Conservation (phyloP, 768 basidiomycete genomes). For the Pulveroboletus ravenelii region DNA sequence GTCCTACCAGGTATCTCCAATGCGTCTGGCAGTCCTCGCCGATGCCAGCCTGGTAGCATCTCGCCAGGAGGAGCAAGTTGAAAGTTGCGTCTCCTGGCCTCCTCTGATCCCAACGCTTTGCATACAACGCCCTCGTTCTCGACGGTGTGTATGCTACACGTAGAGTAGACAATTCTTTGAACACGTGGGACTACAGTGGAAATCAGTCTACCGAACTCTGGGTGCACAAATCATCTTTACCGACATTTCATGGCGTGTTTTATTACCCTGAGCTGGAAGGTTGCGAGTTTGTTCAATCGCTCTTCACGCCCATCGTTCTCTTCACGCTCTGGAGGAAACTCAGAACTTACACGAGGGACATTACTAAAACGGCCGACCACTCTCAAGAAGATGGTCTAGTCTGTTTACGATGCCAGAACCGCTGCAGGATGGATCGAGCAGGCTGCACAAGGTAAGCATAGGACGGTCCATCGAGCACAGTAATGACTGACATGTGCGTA, state of each 20-base stretch:
- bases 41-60: conserved; percentile 77
- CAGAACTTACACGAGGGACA: not conserved
- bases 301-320: conserved; percentile 55
- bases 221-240: conserved; percentile 23
- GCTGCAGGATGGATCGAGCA: conserved; percentile 95
- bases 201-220: conserved; percentile 6
- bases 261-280: conserved; percentile 89
- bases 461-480: not conserved
- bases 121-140: conserved; percentile 94
- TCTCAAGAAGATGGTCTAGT: conserved; percentile 75
- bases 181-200: conserved; percentile 62
- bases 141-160: conserved; percentile 87
- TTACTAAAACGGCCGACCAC: conserved; percentile 43
- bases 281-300: conserved; percentile 76
- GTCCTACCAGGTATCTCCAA: conserved; percentile 50
- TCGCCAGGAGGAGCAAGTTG: conserved; percentile 57
- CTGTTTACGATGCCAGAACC: conserved; percentile 91
- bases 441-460: conserved; percentile 37
- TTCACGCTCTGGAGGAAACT: conserved; percentile 43
- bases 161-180: conserved; percentile 88
- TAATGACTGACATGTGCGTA: conserved; percentile 76
- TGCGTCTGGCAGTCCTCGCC: conserved; percentile 70
- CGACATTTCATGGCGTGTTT: conserved; percentile 93
- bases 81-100: conserved; percentile 60
- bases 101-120: conserved; percentile 63